Percentiles rank a stretch among this genome's conserved stretches.
phyloP scores from a whole-genome alignment of 805 yeast species.

The Barnettozyma sucrosica region DNA sequence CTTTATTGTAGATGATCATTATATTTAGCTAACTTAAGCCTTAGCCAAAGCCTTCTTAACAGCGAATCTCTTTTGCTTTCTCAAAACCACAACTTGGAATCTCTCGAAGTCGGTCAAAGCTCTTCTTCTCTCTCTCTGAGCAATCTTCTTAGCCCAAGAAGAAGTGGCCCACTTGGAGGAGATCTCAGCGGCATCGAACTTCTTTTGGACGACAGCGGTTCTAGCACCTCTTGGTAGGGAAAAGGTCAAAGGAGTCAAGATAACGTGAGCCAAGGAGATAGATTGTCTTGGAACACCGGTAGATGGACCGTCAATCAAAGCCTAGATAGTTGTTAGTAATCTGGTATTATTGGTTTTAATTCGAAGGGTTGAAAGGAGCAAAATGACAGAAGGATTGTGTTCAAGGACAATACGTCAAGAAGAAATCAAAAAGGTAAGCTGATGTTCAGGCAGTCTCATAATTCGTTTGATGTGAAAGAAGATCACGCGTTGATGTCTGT shows the following conservation, averaged over 20 bases:
- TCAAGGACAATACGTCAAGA: no score
- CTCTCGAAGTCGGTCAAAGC: slow-evolving; percentile 96
- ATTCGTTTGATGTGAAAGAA: no score
- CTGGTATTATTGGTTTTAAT: not conserved
- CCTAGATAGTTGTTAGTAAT: slow-evolving; percentile 35
- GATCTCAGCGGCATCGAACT: slow-evolving; percentile 88
- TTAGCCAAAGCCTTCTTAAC: slow-evolving; percentile 95
- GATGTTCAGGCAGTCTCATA: no score
- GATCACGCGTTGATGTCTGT: not conserved
- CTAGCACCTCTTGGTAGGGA: slow-evolving; percentile 94
- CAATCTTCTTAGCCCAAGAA: slow-evolving; percentile 97
- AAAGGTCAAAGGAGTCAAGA: slow-evolving; percentile 87
- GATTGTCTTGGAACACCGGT: slow-evolving; percentile 89
- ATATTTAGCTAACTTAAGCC: slow-evolving; percentile 47
- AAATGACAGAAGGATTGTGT: no score
- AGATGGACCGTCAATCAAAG: slow-evolving; percentile 94
- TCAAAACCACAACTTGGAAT: slow-evolving; percentile 97
- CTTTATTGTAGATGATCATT: slow-evolving; percentile 19
- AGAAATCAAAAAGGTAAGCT: no score
- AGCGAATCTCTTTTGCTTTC: slow-evolving; percentile 95
- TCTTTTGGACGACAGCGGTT: slow-evolving; percentile 79
- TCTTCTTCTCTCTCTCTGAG: slow-evolving; percentile 90
- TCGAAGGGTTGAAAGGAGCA: not conserved
- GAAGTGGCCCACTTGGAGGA: slow-evolving; percentile 88
- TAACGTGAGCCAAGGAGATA: slow-evolving; percentile 77